Base-by-base conservation (phyloP, 139 green algal species). In the Chlamydomonas incerta region DNA sequence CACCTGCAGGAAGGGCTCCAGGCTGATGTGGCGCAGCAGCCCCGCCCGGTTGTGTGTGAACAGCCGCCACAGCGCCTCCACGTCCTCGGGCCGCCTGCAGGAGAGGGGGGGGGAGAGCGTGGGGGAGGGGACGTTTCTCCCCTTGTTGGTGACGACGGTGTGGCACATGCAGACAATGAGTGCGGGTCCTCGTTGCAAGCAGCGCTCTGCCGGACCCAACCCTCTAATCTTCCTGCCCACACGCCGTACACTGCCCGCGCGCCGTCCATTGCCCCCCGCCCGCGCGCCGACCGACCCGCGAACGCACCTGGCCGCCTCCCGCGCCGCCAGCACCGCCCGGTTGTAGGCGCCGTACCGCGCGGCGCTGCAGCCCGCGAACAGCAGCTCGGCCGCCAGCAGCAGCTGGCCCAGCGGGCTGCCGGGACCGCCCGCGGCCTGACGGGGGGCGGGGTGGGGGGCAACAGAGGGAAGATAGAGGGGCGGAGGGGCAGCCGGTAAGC, bases 1-100 rank as follows among this genome's bases (percentile, higher is more conserved):
- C n/a, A 83, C 77, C 63, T 31, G 21, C 66, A 85, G 80, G 65
- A 85, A 85, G 37, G 37, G 8, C 50, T 85, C 41, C 50, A 76
- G 20, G 2, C 47, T 17, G 24, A 76, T 41, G 67, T 85, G 67
- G 0, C 66, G n/a, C 66, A 85, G 80, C 66, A 85, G 66, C 4
- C 80, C 80, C 11, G 80, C 80, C 0, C 80, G 67, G 66, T n/a
- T 68, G 67, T 85, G 80, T 4, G 9, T 46, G 80, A 85, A 85
- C 58, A 76, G 80, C 65, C 50, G 46, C 80, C 80, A 85, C 23
- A 85, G 66, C 33, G 31, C 66, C 47, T 76, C 50, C 50, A 69
- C 80, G 24, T 77, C 66, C 67, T 85, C 80, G 26, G 80, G 80
- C 6, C 63, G 50, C 80, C 80, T 85, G 52, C 15, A 50, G 15